Evolutionary conservation across 2,329 filamentous ascomycete genomes (phyloP), one percentile per base, ranked within the genome.

Genomic region (Aspergillus pseudoviridinutans): DNA sequence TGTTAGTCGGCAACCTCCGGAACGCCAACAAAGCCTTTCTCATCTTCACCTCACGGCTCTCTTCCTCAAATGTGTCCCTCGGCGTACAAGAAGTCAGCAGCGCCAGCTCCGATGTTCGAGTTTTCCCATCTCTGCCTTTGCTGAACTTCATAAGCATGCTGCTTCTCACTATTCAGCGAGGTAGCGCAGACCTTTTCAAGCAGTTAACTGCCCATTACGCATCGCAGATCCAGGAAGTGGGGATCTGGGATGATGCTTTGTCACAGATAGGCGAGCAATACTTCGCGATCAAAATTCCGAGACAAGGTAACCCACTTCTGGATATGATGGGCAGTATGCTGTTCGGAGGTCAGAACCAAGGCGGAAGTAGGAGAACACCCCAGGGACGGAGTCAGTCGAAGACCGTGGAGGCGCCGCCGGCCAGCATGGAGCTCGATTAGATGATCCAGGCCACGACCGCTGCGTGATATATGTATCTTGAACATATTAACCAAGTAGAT

Each of bases 291-390:
- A 85, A 87, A 78, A 88, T 92, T 70, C 93, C 92, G 50, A 84
- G 89, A 68, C 91, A 96, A 79, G 89, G 88, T 62, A 97, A 97
- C 74, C 92, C 92, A 3, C 80, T 99, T 74, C 86, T 97, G 76
- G 94, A 99, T 72, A 97, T 99, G 92, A 95, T 99, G 90, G 92
- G 92, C 50, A 92, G 87, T 61, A 85, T 99, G 81, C 90, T 99
- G 69, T 92, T 92, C 51, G 91, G 91, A 6, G 84, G 82, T 27
- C 83, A 82, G 24, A 65, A 64, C 41, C 64, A 74, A 54, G 73
- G 76, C 51, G 70, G 72, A 35, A 72, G 68, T 42, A 70, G 72
- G 55, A 78, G 77, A 32, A 63, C 65, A 50, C 61, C 68, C 28
- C 71, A 73, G 58, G 60, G 62, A n/a, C 66, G 63, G 54, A 60